These are phyloP conservation scores for Nakaseomyces delphensis DNA, from an alignment of 1,139 yeast genomes.

Conservation along the genomic window DNA sequence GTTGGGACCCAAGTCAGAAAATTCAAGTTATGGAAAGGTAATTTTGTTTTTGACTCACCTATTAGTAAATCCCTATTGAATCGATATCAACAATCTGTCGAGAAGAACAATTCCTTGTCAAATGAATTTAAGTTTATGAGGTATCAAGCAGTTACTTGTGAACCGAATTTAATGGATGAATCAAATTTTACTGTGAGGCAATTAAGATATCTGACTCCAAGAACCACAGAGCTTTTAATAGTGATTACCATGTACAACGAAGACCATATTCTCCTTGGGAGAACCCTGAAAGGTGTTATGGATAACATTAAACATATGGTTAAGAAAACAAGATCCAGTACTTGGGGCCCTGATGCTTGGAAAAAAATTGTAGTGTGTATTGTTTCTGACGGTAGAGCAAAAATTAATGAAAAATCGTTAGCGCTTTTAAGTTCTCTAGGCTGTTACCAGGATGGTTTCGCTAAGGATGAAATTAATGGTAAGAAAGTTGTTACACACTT, in stretches of 20 bases:
- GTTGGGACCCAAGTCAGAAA: constrained; percentile 26
- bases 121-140: constrained; percentile 76
- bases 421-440: constrained; percentile 88
- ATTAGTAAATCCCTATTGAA: constrained; percentile 47
- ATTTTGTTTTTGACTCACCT: constrained; percentile 59
- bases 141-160: constrained; percentile 75
- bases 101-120: constrained; percentile 41
- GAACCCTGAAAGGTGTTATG: constrained; percentile 90
- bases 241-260: constrained; percentile 94
- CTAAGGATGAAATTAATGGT: constrained; percentile 81
- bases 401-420: constrained; percentile 72
- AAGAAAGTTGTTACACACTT: constrained; percentile 84
- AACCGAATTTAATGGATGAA: constrained; percentile 64
- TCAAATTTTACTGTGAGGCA: constrained; percentile 78
- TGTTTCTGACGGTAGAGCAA: constrained; percentile 91
- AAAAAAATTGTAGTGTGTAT: constrained; percentile 83
- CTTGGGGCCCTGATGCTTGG: constrained; percentile 90
- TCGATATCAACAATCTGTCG: constrained; percentile 35
- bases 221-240: constrained; percentile 80
- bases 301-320: constrained; percentile 80
- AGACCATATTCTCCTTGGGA: constrained; percentile 75
- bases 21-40: constrained; percentile 40
- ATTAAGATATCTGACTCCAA: constrained; percentile 50
- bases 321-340: constrained; percentile 53
- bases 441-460: constrained; percentile 89